Evolutionary conservation across 2,329 filamentous ascomycete species (phyloP), one percentile per base, ranked within the genome.

Genomic region (Xylariaceae sp.): DNA sequence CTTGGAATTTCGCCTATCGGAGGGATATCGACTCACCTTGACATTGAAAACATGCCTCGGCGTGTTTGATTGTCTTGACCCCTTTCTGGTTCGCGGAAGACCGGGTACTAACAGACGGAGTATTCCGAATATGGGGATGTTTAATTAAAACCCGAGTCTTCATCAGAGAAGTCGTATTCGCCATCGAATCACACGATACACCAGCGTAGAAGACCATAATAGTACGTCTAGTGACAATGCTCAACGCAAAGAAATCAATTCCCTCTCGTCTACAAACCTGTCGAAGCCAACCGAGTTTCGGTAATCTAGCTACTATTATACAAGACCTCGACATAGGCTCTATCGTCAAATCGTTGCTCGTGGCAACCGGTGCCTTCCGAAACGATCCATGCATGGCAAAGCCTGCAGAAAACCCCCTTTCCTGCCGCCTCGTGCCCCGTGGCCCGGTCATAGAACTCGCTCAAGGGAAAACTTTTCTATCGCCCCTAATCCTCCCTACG

Each of bases 321-420:
- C 53, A 64, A 53, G 49, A 34, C 45, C 48, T 23, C 42, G 37
- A 55, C 55, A 30, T 53, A 47, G 58, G 55, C 47, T 54, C 48
- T 23, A 34, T 59, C 59, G 51, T 63, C 44, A 61, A 30, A 44
- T 30, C 57, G 35, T 64, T 18, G 23, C 55, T 62, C 62, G 15
- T 64, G 58, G 59, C 11, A 56, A 9, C 53, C 44, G 11, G 10
- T 51, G 23, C 49, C 57, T 17, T 51, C 50, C 45, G 50, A 47
- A 47, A 51, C 55, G 51, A 58, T 54, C 51, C 52, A 47, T 60
- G 42, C 59, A 58, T 62, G 23, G 53, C 57, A 64, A 59, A 62
- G 62, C 62, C 55, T 58, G 42, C 11, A 49, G 52, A 58, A 62
- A 62, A 60, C 55, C 60, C 55, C 53, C 42, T n/a, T 58, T 13